Conservation (phyloP, 306 rosid species). For the Luffa acutangula region DNA sequence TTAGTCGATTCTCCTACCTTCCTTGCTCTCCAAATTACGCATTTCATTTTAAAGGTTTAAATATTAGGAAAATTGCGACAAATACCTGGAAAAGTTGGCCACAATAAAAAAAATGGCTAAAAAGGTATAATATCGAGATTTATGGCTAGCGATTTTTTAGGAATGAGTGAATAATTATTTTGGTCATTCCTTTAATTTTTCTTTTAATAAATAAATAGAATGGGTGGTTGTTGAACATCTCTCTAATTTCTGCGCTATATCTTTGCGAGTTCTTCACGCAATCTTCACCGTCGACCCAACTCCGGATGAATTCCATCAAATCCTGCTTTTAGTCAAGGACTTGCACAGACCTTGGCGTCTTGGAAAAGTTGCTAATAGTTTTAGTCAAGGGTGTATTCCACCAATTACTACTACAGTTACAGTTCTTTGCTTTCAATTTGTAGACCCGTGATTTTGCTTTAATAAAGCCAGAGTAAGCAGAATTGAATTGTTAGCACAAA, state of each 20-base stretch:
- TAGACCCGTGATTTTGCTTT: constrained; percentile 38
- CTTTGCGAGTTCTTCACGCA: neutral
- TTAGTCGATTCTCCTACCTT: no score
- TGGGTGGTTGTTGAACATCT: neutral
- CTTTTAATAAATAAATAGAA: no score
- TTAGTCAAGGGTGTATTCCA: constrained; percentile 7
- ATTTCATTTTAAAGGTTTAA: no score
- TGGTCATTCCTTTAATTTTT: no score
- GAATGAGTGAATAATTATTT: no score
- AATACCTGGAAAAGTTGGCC: no score
- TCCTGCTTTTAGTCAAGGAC: constrained; percentile 11
- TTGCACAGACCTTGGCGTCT: constrained; percentile 8
- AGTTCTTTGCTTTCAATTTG: constrained; percentile 12
- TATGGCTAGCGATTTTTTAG: no score
- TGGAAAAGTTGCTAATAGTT: constrained; percentile 11
- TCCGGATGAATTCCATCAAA: neutral
- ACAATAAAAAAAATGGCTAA: no score
- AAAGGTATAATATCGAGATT: no score
- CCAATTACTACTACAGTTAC: constrained; percentile 14
- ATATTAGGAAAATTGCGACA: no score
- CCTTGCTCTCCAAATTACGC: no score
- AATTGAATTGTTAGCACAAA: constrained; percentile 33
- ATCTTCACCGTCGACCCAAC: constrained; percentile 5
- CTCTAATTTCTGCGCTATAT: neutral
- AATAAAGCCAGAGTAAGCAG: constrained; percentile 51